phyloP scores from a whole-genome alignment of 2,329 filamentous ascomycete species.

The Blastomyces silverae region DNA sequence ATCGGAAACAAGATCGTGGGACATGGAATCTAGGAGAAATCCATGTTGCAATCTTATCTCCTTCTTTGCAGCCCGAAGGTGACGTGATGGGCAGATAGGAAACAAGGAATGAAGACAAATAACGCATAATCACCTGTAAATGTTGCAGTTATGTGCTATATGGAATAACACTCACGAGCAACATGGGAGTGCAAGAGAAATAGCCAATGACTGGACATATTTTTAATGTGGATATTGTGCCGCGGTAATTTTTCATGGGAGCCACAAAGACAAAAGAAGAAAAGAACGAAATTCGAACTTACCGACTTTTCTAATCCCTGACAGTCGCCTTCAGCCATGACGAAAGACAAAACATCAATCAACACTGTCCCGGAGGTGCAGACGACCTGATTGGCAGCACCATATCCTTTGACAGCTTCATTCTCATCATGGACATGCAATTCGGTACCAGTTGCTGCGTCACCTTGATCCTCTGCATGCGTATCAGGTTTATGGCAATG shows the following conservation, averaged over 20 bases:
- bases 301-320: conserved; percentile 36
- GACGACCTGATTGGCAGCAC: conserved; percentile 67
- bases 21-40: conserved; percentile 9
- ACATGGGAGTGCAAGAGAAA: neutral
- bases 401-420: conserved; percentile 63
- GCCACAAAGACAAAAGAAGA: conserved; percentile 1
- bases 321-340: conserved; percentile 65
- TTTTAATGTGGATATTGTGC: neutral
- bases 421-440: conserved; percentile 42
- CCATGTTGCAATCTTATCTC: conserved; percentile 39
- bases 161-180: neutral
- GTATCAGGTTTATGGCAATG: conserved; percentile 87
- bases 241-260: neutral
- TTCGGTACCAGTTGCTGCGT: conserved; percentile 24
- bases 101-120: neutral
- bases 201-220: neutral
- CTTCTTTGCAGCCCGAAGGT: conserved; percentile 49
- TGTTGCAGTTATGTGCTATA: neutral
- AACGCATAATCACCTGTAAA: neutral
- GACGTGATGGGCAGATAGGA: conserved; percentile 2
- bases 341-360: conserved; percentile 71
- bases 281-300: conserved; percentile 21
- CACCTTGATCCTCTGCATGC: conserved; percentile 38
- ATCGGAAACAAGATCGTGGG: conserved; percentile 50
- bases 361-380: conserved; percentile 64